A percentile compares a stretch with the other conserved stretches of the same genome.
These are phyloP conservation scores for Aspergillus sp. DNA, from an alignment of 2,329 filamentous ascomycete genomes.

Conservation along the genomic window DNA sequence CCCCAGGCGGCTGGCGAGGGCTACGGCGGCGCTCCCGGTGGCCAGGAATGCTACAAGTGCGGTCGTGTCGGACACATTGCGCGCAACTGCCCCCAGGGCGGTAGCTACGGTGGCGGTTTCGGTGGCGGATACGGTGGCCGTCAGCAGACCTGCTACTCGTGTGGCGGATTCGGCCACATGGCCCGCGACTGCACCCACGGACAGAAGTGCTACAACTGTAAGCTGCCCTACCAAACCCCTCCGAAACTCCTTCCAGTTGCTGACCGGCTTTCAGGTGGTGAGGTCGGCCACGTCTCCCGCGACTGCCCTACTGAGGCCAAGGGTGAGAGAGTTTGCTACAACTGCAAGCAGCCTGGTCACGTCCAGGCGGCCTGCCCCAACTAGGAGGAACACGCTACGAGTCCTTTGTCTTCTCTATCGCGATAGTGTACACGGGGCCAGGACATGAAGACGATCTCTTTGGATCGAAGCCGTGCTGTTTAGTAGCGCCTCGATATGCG, in stretches of 20 bases:
- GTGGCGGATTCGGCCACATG: conserved; percentile 96
- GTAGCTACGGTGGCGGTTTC: conserved; percentile 34
- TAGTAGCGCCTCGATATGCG: conserved; percentile 25
- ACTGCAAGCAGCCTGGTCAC: conserved; percentile 83
- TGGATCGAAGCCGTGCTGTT: conserved; percentile 14
- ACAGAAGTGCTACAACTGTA: conserved; percentile 99
- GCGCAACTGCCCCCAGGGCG: conserved; percentile 58
- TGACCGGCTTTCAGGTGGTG: conserved; percentile 54
- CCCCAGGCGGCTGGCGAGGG: conserved; percentile 49
- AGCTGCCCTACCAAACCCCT: conserved; percentile 23
- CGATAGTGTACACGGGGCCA: conserved; percentile 19
- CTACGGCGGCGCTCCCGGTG: conserved; percentile 47
- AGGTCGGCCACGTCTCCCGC: conserved; percentile 90
- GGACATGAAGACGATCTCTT: conserved; percentile 11
- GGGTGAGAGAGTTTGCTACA: conserved; percentile 97
- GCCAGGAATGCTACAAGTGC: conserved; percentile 95
- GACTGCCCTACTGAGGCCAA: conserved; percentile 93
- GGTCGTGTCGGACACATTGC: conserved; percentile 96
- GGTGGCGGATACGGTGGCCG: conserved; percentile 52
- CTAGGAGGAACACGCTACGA: conserved; percentile 47
- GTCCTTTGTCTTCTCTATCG: conserved; percentile 26
- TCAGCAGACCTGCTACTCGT: conserved; percentile 94
- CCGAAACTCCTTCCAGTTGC: neutral
- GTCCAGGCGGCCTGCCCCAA: conserved; percentile 93
- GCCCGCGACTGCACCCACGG: conserved; percentile 97